Evolutionary conservation across 2,329 filamentous ascomycete species (phyloP), one percentile per base, ranked within the genome.

Genomic region (Colletotrichum truncatum): DNA sequence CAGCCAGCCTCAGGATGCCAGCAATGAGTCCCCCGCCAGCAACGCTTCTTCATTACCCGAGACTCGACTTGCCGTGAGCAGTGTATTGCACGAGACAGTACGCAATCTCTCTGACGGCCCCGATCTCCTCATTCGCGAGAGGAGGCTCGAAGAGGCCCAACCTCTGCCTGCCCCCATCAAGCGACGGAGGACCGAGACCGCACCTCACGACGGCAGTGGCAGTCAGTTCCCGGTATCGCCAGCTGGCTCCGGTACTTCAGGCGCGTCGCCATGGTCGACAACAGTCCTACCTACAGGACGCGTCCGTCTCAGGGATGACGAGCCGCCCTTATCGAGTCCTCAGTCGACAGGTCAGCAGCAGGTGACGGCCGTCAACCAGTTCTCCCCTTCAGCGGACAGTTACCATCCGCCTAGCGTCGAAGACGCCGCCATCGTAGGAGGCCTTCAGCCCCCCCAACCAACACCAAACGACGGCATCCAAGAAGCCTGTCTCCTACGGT

Each of bases 401-500:
- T 56, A 25, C 11, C 51, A 62, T 16, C 26, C 36, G 0, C 14
- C 55, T 6, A 58, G 9, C 2, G 18, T 11, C n/a, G 49, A 56
- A 21, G 30, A 62, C 3, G 21, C 38, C 0, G 8, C 32, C 10
- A 7, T n/a, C 3, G 21, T n/a, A 12, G 16, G n/a, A 11, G 26
- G 4, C 9, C n/a, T 45, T 16, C 51, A 43, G 9, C 18, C 23
- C 6, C 11, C 14, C 45, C 65, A 10, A 8, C 6, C 5, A 9
- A 14, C 43, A 64, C 68, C 1, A 38, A 45, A 2, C 67, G 63
- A 55, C 57, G 69, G 41, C 30, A 72, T 74, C 1, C 77, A 79
- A 6, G 77, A 80, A 51, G 78, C 78, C 0, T 80, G 77, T 26
- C 67, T 80, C 5, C 68, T 80, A 11, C 69, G 77, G 4, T 80